Base-by-base conservation (phyloP, 163 green algal species). In the Chlamydomonas reinhardtii region DNA sequence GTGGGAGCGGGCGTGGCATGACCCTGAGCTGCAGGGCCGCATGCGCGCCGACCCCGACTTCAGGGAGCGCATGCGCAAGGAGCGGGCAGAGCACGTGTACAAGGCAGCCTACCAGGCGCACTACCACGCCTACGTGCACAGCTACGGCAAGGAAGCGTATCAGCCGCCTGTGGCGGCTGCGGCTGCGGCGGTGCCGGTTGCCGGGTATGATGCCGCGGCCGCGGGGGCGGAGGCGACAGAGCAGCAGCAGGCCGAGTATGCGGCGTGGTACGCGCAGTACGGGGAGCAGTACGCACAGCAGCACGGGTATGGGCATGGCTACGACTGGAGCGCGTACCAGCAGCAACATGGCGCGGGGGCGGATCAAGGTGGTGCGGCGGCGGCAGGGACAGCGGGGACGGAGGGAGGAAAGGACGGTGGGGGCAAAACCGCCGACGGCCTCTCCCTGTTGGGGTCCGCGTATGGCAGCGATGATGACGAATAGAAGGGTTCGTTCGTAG, bases 391-490 rank as follows among this genome's bases (percentile, higher is more conserved):
- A 31, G 69, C 2, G 20, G 20, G 12, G 69, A 35, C 16, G 34
- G 12, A 74, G 24, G 69, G 35, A 2, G 69, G 17, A 20, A 6
- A 25, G 8, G 35, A 4, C 3, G 69, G 22, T 16, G 52, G 66
- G 64, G 54, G 65, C 17, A 62, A 64, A 2, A 29, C 43, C 25
- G 11, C 32, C 4, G 56, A 86, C 35, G 80, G 54, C 14, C n/a
- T 86, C 31, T 79, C 80, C 19, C 12, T 86, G 11, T 56, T 86
- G 25, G 80, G 80, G 0, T 56, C 79, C 2, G 54, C 80, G 14
- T 86, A 86, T 25, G 80, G 56, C 0, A 86, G 70, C 29, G 80
- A 86, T 27, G 70, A 79, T 29, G 80, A 86, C 6, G 80, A 79
- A 12, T 70, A 80, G 35, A 70, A 85, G 73, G 27, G 8, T n/a